A percentile compares a stretch with the other conserved stretches of the same genome.
phyloP scores from a whole-genome alignment of 2,329 filamentous ascomycete genomes.

The Fusarium nematophilum region DNA sequence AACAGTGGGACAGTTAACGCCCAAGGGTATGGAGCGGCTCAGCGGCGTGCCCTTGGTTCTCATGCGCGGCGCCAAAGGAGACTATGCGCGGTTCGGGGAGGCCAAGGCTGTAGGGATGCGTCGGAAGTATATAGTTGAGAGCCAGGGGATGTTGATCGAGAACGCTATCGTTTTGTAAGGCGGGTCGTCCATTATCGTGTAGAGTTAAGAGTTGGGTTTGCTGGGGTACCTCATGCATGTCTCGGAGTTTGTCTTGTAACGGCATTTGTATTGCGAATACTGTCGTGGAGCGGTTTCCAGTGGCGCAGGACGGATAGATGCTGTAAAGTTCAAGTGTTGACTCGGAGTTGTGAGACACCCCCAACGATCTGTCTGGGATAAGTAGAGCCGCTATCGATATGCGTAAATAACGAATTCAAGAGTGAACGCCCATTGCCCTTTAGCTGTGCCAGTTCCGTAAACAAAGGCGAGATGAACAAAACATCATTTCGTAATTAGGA shows the following conservation, averaged over 20 bases:
- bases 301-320: slow-evolving; percentile 1
- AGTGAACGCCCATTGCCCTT: not conserved
- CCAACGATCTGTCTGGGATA: not conserved
- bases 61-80: slow-evolving; percentile 74
- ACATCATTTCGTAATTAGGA: slow-evolving; percentile 32
- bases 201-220: not conserved
- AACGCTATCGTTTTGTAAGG: slow-evolving; percentile 75
- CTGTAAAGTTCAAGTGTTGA: not conserved
- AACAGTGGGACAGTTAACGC: slow-evolving; percentile 78
- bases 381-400: not conserved
- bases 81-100: slow-evolving; percentile 69
- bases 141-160: slow-evolving; percentile 80
- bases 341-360: not conserved
- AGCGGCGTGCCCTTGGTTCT: slow-evolving; percentile 86
- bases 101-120: slow-evolving; percentile 79
- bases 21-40: slow-evolving; percentile 74
- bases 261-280: slow-evolving; percentile 13
- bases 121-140: slow-evolving; percentile 82
- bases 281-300: slow-evolving; percentile 5
- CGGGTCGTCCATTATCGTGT: no score
- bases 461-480: not conserved
- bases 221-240: slow-evolving; percentile 29
- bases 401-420: not conserved
- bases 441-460: not conserved
- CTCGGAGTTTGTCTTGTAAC: slow-evolving; percentile 34